Conservation (phyloP, 2,329 filamentous ascomycete species). For the Trichophyton mentagrophytes region DNA sequence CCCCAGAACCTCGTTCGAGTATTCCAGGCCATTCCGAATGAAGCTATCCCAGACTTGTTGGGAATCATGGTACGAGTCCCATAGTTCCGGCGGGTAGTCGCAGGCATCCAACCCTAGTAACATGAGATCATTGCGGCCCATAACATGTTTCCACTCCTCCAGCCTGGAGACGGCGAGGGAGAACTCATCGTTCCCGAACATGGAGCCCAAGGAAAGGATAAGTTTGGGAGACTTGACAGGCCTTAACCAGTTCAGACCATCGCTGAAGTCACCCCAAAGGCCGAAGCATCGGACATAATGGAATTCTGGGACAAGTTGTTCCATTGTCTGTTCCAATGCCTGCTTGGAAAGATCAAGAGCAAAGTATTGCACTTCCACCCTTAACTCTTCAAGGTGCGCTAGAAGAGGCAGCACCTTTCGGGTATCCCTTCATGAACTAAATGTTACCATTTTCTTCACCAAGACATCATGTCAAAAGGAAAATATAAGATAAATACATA, state of each 20-base stretch:
- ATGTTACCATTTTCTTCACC: background rate
- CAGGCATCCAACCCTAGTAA: conserved; percentile 1
- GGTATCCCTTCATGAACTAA: background rate
- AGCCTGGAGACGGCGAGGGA: background rate
- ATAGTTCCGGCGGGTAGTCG: background rate
- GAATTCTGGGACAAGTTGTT: background rate
- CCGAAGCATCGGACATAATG: conserved; percentile 3
- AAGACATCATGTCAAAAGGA: background rate
- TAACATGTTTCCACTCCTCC: conserved; percentile 1
- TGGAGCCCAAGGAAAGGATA: conserved; percentile 5
- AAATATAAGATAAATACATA: background rate
- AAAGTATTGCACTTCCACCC: background rate
- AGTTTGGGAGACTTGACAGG: background rate
- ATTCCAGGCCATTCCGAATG: conserved; percentile 3
- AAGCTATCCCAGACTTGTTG: background rate
- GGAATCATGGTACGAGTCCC: background rate
- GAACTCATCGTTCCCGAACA: conserved; percentile 6
- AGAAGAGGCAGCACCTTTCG: conserved; percentile 3
- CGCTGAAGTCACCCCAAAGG: conserved; percentile 3
- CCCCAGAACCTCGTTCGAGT: conserved; percentile 5
- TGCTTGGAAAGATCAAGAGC: conserved; percentile 4
- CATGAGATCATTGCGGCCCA: conserved; percentile 1
- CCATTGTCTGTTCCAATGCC: background rate
- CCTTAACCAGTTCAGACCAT: conserved; percentile 5
- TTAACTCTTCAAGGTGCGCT: background rate